phyloP scores from a whole-genome alignment of 2,329 filamentous ascomycete genomes.

The Stachybotrys elegans region DNA sequence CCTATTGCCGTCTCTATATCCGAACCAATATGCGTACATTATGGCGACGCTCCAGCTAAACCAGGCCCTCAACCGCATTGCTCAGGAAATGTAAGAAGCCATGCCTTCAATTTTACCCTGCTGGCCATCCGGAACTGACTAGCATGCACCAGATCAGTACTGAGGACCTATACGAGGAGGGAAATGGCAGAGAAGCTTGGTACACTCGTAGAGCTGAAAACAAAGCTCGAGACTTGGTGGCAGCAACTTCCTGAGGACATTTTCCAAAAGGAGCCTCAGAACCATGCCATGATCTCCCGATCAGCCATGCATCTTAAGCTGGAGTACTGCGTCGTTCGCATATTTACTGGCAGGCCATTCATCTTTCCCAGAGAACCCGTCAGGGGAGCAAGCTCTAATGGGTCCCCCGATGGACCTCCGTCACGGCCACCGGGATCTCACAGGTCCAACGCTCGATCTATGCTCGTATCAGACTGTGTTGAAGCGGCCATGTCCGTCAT shows the following conservation, averaged over 20 bases:
- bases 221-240: slow-evolving; percentile 33
- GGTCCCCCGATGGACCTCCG: slow-evolving; percentile 15
- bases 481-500: slow-evolving; percentile 47
- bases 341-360: slow-evolving; percentile 50
- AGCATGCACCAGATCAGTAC: too few species aligned
- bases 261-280: slow-evolving; percentile 31
- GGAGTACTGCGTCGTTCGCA: slow-evolving; percentile 47
- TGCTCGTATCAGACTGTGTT: slow-evolving; percentile 46
- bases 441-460: slow-evolving; percentile 23
- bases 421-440: slow-evolving; percentile 20
- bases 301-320: slow-evolving; percentile 46
- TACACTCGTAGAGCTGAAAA: slow-evolving; percentile 30
- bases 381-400: slow-evolving; percentile 6
- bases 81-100: slow-evolving; percentile 31
- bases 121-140: too few species aligned
- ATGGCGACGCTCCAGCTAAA: slow-evolving; percentile 35
- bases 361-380: slow-evolving; percentile 33
- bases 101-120: too few species aligned
- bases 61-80: slow-evolving; percentile 26
- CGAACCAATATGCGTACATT: slow-evolving; percentile 40
- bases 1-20: slow-evolving; percentile 32
- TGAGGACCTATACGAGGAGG: too few species aligned
- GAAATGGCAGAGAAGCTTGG: too few species aligned
- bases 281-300: slow-evolving; percentile 34
- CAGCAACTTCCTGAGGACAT: slow-evolving; percentile 25